Evolutionary conservation across 2,329 filamentous ascomycete species (phyloP), one percentile per base, ranked within the genome.

Genomic region (Neopestalotiopsis rosae): DNA sequence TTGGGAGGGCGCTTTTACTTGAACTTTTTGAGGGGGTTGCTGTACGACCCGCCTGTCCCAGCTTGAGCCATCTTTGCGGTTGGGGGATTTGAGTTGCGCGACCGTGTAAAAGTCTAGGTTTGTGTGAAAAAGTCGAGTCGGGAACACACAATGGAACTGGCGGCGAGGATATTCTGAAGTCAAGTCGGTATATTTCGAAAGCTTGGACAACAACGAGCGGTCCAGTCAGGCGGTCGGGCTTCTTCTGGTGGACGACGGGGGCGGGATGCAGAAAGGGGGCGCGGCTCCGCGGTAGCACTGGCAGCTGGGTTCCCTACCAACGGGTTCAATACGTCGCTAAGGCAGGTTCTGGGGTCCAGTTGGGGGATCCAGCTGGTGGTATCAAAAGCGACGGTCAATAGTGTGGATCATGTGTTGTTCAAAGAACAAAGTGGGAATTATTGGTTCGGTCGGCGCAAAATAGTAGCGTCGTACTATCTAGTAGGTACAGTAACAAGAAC

Each of bases 11-110:
- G 64, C 14, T 68, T 83, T 69, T 87, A 98, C 95, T 99, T 99
- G 92, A 98, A 99, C 85, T 99, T 99, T 93, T 99, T 99, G 85
- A 99, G 87, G 78, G 96, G 96, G 87, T 98, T 98, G 82, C 97
- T 98, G 88, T 98, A 99, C 73, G 93, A 94, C 82, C 92, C 93
- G 79, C 91, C 91, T 71, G 86, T 82, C 77, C 81, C 83, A 76
- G 90, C 85, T 84, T 94, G 90, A 82, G 95, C 93, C 95, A 97
- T 97, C 80, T 80, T 89, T 82, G 79, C 76, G 71, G 30, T 72
- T 3, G 24, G 24, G 24, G 30, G 28, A 20, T 17, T 45, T 17
- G 38, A 40, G 42, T 52, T 17, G 24, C 38, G 38, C 28, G 28
- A 17, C 66, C 14, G 52, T 58, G 20, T 34, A 24, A 3, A 52